phyloP scores from a whole-genome alignment of 2,329 filamentous ascomycete species.

The Alternaria triticina region DNA sequence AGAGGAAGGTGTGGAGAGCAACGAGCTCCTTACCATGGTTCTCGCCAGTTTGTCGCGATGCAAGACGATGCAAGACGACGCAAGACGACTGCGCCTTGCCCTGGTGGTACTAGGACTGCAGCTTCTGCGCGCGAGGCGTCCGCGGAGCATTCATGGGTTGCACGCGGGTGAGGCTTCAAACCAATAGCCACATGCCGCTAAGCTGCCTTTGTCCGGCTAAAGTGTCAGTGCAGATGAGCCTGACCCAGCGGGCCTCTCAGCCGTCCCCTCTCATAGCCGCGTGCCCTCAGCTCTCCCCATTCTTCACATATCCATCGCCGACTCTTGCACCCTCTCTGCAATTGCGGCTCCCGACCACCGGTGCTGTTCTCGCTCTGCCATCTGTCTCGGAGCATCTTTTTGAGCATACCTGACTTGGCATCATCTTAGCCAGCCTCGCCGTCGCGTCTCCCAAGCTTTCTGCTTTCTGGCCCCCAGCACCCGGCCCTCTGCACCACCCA shows the following conservation, averaged over 20 bases:
- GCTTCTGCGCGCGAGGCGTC: neutral
- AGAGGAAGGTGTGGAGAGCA: neutral
- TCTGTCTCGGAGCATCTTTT: neutral
- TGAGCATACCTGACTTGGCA: neutral
- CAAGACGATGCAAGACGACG: neutral
- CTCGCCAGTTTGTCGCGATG: neutral
- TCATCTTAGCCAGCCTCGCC: neutral
- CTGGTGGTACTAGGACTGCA: neutral
- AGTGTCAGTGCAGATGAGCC: constrained; percentile 19
- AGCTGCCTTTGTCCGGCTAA: constrained; percentile 22
- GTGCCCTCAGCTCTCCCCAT: constrained; percentile 11
- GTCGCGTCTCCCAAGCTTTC: neutral
- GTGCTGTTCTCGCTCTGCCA: neutral
- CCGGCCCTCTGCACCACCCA: neutral
- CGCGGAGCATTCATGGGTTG: constrained; percentile 11
- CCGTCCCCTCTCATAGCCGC: constrained; percentile 10
- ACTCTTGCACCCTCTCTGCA: constrained; percentile 3
- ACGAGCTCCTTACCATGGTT: neutral
- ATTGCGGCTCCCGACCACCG: constrained; percentile 3
- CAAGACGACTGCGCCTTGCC: neutral
- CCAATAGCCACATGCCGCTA: constrained; percentile 7
- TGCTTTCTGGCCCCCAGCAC: constrained; percentile 2
- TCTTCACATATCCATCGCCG: constrained; percentile 7
- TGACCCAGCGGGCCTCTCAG: constrained; percentile 13
- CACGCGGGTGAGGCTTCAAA: constrained; percentile 8